Evolutionary conservation across 139 green algal genomes (phyloP), one percentile per base, ranked within the genome.

Genomic region (Protoeuglena noctilucae): DNA sequence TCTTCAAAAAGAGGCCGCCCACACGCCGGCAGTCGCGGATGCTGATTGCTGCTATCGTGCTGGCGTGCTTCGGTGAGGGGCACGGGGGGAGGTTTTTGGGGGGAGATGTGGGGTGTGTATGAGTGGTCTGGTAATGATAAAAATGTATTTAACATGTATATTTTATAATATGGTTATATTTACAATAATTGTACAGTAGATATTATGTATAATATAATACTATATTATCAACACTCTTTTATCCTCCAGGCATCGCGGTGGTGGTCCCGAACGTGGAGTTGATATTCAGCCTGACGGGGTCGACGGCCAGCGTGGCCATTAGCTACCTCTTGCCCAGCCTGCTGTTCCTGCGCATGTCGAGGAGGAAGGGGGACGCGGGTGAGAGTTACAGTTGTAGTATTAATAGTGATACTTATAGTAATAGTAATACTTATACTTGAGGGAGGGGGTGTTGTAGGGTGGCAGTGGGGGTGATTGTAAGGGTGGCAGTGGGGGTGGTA

Each of bases 201-300:
- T n/a, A n/a, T n/a, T n/a, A n/a, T n/a, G n/a, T n/a, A n/a, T n/a
- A n/a, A n/a, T n/a, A n/a, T n/a, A n/a, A n/a, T n/a, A n/a, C n/a
- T n/a, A n/a, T n/a, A n/a, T n/a, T n/a, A n/a, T n/a, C n/a, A n/a
- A n/a, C n/a, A n/a, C n/a, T n/a, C n/a, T n/a, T n/a, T n/a, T n/a
- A n/a, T n/a, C n/a, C n/a, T n/a, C n/a, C n/a, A n/a, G n/a, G 48
- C 21, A 25, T 63, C 34, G 78, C 78, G 6, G 47, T 86, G 19
- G 72, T 72, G 61, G 48, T 91, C 28, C 82, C 82, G 25, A 91
- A 91, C 54, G 70, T 91, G 1, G 81, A 88, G 66, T 83, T 86
- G 61, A 85, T 91, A 48, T 86, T 91, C 62, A 81, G 82, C 14
- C 64, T 89, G n/a, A 78, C 73, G 0, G 82, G 82, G 3, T 76